A percentile compares a stretch with the other conserved stretches of the same genome.
Evolutionary conservation across 176 grass and related monocot species (phyloP).

Genomic region (Pontederia paniculata): DNA sequence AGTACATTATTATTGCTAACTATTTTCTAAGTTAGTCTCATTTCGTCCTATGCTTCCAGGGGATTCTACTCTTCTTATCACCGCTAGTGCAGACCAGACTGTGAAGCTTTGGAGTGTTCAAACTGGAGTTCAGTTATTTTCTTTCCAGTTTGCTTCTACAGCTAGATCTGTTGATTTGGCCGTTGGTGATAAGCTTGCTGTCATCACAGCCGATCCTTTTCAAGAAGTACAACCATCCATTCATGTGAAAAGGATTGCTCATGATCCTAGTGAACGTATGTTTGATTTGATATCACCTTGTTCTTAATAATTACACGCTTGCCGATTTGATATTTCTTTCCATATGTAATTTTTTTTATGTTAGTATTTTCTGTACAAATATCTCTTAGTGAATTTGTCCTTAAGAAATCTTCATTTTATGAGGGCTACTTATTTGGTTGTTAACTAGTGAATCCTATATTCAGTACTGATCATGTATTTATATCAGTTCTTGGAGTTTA

Average conservation of each 20-base stretch:
- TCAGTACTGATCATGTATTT: too few species aligned
- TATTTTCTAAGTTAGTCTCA: too few species aligned
- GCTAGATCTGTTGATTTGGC: slow-evolving; percentile 62
- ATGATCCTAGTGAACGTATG: slow-evolving; percentile 57
- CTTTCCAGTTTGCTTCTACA: slow-evolving; percentile 69
- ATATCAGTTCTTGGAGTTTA: too few species aligned
- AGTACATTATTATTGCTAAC: too few species aligned
- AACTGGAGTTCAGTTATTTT: slow-evolving; percentile 53
- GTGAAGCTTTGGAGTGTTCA: slow-evolving; percentile 83
- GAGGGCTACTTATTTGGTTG: too few species aligned
- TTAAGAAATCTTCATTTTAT: too few species aligned
- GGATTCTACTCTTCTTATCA: slow-evolving; percentile 63
- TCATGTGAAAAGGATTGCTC: slow-evolving; percentile 71
- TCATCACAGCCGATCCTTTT: slow-evolving; percentile 81
- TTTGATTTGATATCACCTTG: not conserved
- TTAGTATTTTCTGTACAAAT: too few species aligned
- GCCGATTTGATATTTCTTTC: not conserved
- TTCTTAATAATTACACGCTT: not conserved
- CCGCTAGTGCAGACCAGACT: slow-evolving; percentile 64
- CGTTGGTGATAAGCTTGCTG: slow-evolving; percentile 48
- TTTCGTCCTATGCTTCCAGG: slow-evolving; percentile 11
- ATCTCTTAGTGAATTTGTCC: too few species aligned
- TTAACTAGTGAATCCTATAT: too few species aligned
- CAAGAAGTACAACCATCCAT: slow-evolving; percentile 62
- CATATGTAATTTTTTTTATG: too few species aligned